These are phyloP conservation scores for Teunomyces gatunensis DNA, from an alignment of 805 yeast genomes.

Conservation along the genomic window DNA sequence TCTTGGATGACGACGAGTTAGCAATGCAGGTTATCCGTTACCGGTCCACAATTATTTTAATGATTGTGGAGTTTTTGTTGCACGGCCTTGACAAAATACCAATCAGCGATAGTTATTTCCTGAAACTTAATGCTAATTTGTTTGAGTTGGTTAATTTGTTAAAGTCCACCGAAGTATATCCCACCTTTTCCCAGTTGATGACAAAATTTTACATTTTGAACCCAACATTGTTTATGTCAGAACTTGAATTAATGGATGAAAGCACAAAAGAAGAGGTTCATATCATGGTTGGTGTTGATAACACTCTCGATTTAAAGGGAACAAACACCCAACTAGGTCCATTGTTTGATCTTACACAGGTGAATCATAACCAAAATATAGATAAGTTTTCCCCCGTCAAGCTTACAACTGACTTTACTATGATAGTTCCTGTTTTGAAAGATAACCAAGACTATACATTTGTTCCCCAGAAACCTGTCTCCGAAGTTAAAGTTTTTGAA, in stretches of 20 bases:
- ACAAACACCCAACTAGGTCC: slow-evolving; percentile 13
- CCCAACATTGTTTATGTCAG: slow-evolving; percentile 23
- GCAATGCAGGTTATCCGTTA: slow-evolving; percentile 37
- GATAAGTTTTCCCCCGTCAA: slow-evolving; percentile 27
- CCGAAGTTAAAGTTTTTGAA: background rate
- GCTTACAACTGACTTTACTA: slow-evolving; percentile 30
- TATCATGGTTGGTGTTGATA: slow-evolving; percentile 31
- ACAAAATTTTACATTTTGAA: slow-evolving; percentile 28
- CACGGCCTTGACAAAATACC: slow-evolving; percentile 30
- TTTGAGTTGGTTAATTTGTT: slow-evolving; percentile 33
- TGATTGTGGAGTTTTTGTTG: slow-evolving; percentile 26
- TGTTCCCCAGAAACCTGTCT: slow-evolving; percentile 5
- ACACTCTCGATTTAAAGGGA: slow-evolving; percentile 12
- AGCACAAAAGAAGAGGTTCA: slow-evolving; percentile 32
- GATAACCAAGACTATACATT: slow-evolving; percentile 9
- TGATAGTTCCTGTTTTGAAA: slow-evolving; percentile 22
- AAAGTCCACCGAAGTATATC: slow-evolving; percentile 26
- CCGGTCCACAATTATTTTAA: slow-evolving; percentile 26
- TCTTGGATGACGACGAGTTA: slow-evolving; percentile 27
- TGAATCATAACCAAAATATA: slow-evolving; percentile 10
- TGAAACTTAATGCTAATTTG: slow-evolving; percentile 21
- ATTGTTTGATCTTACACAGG: slow-evolving; percentile 31
- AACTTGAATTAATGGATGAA: slow-evolving; percentile 20
- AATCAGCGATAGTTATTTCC: slow-evolving; percentile 30
- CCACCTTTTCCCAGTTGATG: slow-evolving; percentile 22